Conservation (phyloP, 805 yeast species). For the Wickerhamomyces bisporus region DNA sequence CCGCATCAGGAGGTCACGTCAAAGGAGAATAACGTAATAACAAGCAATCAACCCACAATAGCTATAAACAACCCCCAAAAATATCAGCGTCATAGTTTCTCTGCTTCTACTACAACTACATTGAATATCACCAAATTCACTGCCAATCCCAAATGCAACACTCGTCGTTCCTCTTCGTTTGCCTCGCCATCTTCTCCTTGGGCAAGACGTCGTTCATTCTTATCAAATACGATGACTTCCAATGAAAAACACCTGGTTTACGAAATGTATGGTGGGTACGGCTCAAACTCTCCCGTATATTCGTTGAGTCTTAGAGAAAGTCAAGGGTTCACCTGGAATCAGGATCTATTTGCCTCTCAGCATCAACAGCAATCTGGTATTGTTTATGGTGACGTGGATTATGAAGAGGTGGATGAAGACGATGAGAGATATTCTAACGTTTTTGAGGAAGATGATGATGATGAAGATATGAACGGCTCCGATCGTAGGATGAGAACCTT, state of each 20-base stretch:
- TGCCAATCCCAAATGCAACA: not conserved
- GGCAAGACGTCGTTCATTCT: constrained; percentile 50
- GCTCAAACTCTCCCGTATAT: constrained; percentile 21
- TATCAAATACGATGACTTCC: constrained; percentile 52
- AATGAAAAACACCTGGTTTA: constrained; percentile 52
- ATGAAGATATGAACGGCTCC: constrained; percentile 2
- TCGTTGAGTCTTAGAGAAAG: constrained; percentile 51
- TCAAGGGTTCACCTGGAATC: constrained; percentile 76
- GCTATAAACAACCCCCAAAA: too few relatives aligned
- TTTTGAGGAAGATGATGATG: constrained; percentile 1
- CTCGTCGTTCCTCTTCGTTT: constrained; percentile 13
- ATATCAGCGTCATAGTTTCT: too few relatives aligned
- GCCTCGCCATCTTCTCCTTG: constrained; percentile 39
- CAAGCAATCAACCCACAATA: too few relatives aligned
- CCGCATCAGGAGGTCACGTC: too few relatives aligned
- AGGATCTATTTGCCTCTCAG: constrained; percentile 68
- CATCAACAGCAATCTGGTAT: constrained; percentile 52
- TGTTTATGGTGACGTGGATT: constrained; percentile 29
- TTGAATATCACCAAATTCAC: not conserved
- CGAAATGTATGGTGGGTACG: constrained; percentile 26
- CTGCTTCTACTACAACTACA: not conserved
- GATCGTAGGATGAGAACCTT: constrained; percentile 14
- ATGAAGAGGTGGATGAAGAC: constrained; percentile 6
- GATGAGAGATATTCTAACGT: constrained; percentile 1
- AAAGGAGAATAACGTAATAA: too few relatives aligned